Evolutionary conservation across 352 stramenopile genomes (phyloP).

Genomic region (Phytophthora sp.): DNA sequence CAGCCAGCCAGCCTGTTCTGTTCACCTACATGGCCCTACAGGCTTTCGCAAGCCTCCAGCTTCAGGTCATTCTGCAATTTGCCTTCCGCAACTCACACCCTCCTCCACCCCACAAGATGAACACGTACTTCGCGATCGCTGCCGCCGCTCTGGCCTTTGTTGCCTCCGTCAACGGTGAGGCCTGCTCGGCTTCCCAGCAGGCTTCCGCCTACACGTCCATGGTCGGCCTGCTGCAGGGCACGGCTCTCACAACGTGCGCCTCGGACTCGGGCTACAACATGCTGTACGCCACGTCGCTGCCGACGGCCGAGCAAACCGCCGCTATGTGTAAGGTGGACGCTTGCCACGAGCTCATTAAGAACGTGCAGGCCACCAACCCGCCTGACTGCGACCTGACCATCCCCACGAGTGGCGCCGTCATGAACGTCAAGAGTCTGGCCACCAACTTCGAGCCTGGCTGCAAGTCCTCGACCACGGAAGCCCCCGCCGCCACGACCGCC

Average conservation of each 20-base stretch:
- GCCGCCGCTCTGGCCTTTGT: constrained; percentile 34
- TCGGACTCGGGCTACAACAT: constrained; percentile 45
- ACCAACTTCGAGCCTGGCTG: constrained; percentile 38
- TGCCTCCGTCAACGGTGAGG: constrained; percentile 34
- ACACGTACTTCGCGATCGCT: constrained; percentile 39
- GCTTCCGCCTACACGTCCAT: constrained; percentile 33
- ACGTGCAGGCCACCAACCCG: constrained; percentile 37
- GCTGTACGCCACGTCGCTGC: constrained; percentile 36
- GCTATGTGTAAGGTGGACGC: constrained; percentile 38
- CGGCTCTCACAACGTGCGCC: constrained; percentile 32
- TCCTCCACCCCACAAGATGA: constrained; percentile 30
- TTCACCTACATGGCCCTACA: neutral
- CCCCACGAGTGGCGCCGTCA: constrained; percentile 41
- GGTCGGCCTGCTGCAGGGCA: constrained; percentile 21
- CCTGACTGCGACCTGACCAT: constrained; percentile 51
- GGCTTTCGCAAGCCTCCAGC: neutral
- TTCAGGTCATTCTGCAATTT: constrained; percentile 42
- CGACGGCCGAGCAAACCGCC: constrained; percentile 34
- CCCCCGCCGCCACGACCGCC: constrained; percentile 3
- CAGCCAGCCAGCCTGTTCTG: neutral
- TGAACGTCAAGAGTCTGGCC: constrained; percentile 51
- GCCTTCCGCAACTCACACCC: constrained; percentile 19
- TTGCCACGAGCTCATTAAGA: constrained; percentile 39
- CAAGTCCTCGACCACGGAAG: constrained; percentile 26
- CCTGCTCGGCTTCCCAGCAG: constrained; percentile 29